Evolutionary conservation across 164 flowering plant species (phyloP).

Genomic region (Platanus orientalis): DNA sequence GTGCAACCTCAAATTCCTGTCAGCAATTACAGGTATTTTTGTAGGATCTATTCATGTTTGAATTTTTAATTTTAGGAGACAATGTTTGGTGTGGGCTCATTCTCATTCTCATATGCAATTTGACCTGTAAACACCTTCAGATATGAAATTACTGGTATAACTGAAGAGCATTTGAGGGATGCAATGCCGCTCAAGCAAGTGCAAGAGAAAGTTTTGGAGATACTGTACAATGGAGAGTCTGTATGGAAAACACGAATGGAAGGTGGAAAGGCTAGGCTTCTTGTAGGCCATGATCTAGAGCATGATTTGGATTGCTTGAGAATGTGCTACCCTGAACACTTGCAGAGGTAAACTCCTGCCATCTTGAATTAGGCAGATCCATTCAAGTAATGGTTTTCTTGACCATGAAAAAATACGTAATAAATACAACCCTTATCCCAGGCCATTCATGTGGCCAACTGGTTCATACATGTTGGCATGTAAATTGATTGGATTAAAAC

Average conservation of each 20-base stretch:
- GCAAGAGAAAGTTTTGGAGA: slow-evolving; percentile 38
- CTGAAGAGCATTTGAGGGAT: slow-evolving; percentile 49
- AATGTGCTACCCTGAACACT: slow-evolving; percentile 48
- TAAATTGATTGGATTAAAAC: too few relatives aligned
- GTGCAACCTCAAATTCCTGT: slow-evolving; percentile 56
- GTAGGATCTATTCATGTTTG: not conserved
- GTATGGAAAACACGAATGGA: slow-evolving; percentile 33
- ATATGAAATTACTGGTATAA: slow-evolving; percentile 66
- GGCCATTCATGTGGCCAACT: too few relatives aligned
- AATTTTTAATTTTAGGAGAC: not conserved
- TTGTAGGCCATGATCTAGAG: slow-evolving; percentile 62
- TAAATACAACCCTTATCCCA: not conserved
- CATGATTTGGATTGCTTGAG: slow-evolving; percentile 60
- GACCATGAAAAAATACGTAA: not conserved
- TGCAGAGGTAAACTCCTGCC: slow-evolving; percentile 26
- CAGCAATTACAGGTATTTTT: slow-evolving; percentile 62
- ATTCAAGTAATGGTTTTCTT: not conserved
- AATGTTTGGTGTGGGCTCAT: not conserved
- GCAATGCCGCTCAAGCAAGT: slow-evolving; percentile 64
- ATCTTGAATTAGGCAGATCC: not conserved
- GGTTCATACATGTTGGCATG: too few relatives aligned
- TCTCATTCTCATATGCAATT: not conserved
- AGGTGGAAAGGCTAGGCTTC: slow-evolving; percentile 60
- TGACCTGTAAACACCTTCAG: slow-evolving; percentile 23
- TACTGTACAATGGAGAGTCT: slow-evolving; percentile 65